phyloP scores from a whole-genome alignment of 2,329 filamentous ascomycete species.

The Talaromyces sp. region DNA sequence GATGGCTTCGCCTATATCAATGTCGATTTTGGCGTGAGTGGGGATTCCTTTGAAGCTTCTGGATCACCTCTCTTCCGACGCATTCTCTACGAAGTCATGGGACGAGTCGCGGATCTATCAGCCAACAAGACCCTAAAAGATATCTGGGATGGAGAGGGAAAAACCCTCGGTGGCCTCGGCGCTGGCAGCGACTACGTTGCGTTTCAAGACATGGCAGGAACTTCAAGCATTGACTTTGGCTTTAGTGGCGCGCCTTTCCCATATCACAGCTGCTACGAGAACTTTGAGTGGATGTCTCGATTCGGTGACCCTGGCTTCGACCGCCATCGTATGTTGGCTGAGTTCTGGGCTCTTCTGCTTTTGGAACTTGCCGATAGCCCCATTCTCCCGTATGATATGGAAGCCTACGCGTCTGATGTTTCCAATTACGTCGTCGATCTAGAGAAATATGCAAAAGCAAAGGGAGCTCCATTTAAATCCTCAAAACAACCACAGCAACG shows the following conservation, averaged over 20 bases:
- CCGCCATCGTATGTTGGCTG: conserved; percentile 72
- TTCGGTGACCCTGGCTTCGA: conserved; percentile 75
- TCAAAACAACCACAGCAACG: conserved; percentile 6
- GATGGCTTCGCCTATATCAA: conserved; percentile 87
- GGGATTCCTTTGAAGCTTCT: conserved; percentile 66
- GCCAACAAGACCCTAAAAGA: conserved; percentile 66
- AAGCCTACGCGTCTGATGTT: conserved; percentile 63
- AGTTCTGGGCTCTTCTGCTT: conserved; percentile 75
- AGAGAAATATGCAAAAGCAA: conserved; percentile 56
- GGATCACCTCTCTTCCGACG: conserved; percentile 76
- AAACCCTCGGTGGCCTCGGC: conserved; percentile 62
- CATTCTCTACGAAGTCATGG: conserved; percentile 65
- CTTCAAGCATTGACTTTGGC: conserved; percentile 76
- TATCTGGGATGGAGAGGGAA: conserved; percentile 62
- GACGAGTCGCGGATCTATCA: conserved; percentile 66
- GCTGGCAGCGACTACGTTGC: conserved; percentile 77
- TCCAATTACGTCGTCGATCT: conserved; percentile 61
- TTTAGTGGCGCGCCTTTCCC: conserved; percentile 66
- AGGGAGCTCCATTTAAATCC: conserved; percentile 34
- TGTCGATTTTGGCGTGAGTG: conserved; percentile 75
- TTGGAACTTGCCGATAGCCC: conserved; percentile 78
- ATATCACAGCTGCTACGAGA: conserved; percentile 82
- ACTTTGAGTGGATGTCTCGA: conserved; percentile 74
- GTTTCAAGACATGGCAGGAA: conserved; percentile 87
- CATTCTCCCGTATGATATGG: conserved; percentile 75